Percentiles rank a stretch among this genome's conserved stretches.
Evolutionary conservation across 345 rosid species (phyloP).

Genomic region (Turnera subulata): DNA sequence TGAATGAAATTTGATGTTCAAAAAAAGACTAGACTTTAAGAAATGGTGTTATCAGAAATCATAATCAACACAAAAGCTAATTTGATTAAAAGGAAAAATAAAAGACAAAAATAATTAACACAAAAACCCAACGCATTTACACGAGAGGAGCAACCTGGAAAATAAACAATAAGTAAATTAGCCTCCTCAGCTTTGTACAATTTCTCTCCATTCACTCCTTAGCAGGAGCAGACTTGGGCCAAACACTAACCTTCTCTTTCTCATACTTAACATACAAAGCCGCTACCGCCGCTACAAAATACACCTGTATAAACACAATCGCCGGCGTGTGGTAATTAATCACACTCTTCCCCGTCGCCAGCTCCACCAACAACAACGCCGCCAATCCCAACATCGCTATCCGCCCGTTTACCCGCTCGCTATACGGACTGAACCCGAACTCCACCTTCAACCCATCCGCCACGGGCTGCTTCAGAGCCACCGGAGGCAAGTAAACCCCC

Average conservation of each 20-base stretch:
- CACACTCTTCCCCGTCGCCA: conserved; percentile 85
- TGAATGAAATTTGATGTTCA: too few relatives aligned
- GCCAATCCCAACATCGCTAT: conserved; percentile 61
- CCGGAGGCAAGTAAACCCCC: conserved; percentile 66
- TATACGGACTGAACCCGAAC: conserved; percentile 70
- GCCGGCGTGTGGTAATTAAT: conserved; percentile 74
- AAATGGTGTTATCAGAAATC: too few relatives aligned
- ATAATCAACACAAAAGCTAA: too few relatives aligned
- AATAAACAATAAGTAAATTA: too few relatives aligned
- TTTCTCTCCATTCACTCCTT: conserved; percentile 3
- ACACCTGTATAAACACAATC: conserved; percentile 60
- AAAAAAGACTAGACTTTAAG: too few relatives aligned
- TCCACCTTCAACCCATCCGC: conserved; percentile 74
- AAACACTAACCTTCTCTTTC: conserved; percentile 72
- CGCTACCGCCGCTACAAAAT: conserved; percentile 61
- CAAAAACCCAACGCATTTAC: too few relatives aligned
- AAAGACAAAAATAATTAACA: too few relatives aligned
- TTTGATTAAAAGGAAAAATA: too few relatives aligned
- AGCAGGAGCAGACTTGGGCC: conserved; percentile 47
- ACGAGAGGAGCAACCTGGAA: too few relatives aligned
- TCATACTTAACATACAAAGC: conserved; percentile 63
- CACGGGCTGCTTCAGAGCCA: conserved; percentile 56
- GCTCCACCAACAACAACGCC: conserved; percentile 79
- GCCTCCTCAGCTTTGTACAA: too few relatives aligned
- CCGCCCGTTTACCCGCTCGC: conserved; percentile 70